phyloP scores from a whole-genome alignment of 2,329 filamentous ascomycete species.

The Fusarium decemcellulare region DNA sequence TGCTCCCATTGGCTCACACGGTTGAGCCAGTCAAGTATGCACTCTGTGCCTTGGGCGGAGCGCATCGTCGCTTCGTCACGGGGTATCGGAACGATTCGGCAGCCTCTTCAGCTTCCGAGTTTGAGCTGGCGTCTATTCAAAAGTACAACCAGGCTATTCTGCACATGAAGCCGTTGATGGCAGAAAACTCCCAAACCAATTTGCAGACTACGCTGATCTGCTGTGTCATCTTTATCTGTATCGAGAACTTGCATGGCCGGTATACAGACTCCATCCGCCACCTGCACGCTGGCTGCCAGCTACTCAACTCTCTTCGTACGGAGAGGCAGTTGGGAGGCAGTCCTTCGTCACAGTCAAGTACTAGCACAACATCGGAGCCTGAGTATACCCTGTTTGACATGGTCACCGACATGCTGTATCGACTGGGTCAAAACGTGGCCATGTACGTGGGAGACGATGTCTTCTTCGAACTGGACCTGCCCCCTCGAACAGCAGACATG shows the following conservation, averaged over 20 bases:
- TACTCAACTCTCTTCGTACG: conserved; percentile 23
- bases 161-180: conserved; percentile 36
- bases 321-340: background rate
- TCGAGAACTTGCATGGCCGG: conserved; percentile 39
- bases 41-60: conserved; percentile 16
- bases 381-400: conserved; percentile 14
- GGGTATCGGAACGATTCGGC: background rate
- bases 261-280: conserved; percentile 42
- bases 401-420: conserved; percentile 32
- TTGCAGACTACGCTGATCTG: conserved; percentile 37
- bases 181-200: conserved; percentile 19
- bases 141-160: conserved; percentile 42
- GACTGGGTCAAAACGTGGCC: conserved; percentile 29
- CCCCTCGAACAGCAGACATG: conserved; percentile 4
- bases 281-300: conserved; percentile 31
- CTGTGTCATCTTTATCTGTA: conserved; percentile 44
- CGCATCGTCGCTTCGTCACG: conserved; percentile 9
- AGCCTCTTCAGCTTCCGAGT: background rate
- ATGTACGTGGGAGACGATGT: conserved; percentile 33
- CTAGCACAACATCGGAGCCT: background rate
- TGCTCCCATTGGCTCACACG: conserved; percentile 11
- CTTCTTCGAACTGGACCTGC: conserved; percentile 30
- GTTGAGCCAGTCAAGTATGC: conserved; percentile 7
- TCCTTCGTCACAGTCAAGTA: background rate
- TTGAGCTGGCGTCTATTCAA: conserved; percentile 27